A percentile compares a stretch with the other conserved stretches of the same genome.
Evolutionary conservation across 371 early-diverging fungal genomes (phyloP).

Genomic region (Mucor circinelloides): DNA sequence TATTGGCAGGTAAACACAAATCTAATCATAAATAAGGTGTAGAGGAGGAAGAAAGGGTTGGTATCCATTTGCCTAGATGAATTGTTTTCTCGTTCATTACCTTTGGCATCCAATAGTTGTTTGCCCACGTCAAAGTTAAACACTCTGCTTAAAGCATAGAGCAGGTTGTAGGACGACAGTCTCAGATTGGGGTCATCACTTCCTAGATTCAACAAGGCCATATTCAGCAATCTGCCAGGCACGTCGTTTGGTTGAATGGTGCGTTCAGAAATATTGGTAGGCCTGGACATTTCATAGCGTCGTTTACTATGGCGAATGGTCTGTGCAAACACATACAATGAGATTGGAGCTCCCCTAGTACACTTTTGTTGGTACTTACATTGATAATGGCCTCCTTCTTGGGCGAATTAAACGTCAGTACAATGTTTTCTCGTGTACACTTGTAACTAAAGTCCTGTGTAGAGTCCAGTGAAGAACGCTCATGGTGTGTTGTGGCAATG

Average conservation of each 20-base stretch:
- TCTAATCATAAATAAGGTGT: no score
- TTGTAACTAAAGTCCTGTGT: slow-evolving; percentile 75
- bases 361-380: slow-evolving; percentile 19
- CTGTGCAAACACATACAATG: slow-evolving; percentile 14
- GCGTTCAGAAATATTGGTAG: slow-evolving; percentile 61
- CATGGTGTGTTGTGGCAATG: slow-evolving; percentile 47
- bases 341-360: not conserved
- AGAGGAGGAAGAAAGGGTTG: not conserved
- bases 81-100: no score
- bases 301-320: slow-evolving; percentile 69
- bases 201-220: slow-evolving; percentile 84
- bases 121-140: slow-evolving; percentile 83
- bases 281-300: slow-evolving; percentile 65
- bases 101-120: slow-evolving; percentile 78
- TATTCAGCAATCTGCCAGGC: slow-evolving; percentile 87
- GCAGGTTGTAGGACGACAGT: slow-evolving; percentile 81
- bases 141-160: slow-evolving; percentile 72
- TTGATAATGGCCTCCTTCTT: slow-evolving; percentile 71
- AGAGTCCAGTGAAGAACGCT: slow-evolving; percentile 44
- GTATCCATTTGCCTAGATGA: no score
- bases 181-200: slow-evolving; percentile 78
- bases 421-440: slow-evolving; percentile 55
- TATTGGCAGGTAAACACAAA: slow-evolving; percentile 86
- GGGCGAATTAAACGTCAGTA: slow-evolving; percentile 67
- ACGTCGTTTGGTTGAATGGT: slow-evolving; percentile 84